These are phyloP conservation scores for Dendryphion nanum DNA, from an alignment of 2,329 filamentous ascomycete genomes.

Conservation along the genomic window DNA sequence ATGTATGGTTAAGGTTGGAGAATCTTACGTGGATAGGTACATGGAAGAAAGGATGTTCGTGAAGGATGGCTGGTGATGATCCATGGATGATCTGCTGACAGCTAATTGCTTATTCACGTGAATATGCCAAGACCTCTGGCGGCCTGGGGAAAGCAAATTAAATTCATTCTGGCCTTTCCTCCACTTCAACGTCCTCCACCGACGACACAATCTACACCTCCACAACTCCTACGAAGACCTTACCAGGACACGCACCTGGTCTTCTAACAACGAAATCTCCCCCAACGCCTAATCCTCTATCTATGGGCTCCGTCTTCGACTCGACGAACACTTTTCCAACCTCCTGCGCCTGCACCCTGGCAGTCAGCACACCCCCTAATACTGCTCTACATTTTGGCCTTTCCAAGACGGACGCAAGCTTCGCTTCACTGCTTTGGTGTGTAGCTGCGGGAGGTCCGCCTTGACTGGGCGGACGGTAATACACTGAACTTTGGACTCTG, in stretches of 20 bases:
- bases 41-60: no score
- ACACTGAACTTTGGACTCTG: conserved; percentile 17
- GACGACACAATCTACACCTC: conserved; percentile 15
- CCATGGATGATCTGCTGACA: no score
- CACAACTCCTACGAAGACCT: conserved; percentile 9
- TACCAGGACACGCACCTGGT: conserved; percentile 34
- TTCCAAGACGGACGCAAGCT: conserved; percentile 46
- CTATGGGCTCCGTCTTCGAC: conserved; percentile 44
- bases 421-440: conserved; percentile 48
- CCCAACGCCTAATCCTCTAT: conserved; percentile 32
- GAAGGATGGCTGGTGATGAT: no score
- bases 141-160: no score
- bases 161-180: conserved; percentile 1
- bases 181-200: conserved; percentile 7
- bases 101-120: no score
- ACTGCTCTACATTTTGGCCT: conserved; percentile 35
- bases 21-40: no score
- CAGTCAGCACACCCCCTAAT: conserved; percentile 34
- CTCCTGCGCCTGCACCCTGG: conserved; percentile 31
- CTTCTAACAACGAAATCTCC: conserved; percentile 14
- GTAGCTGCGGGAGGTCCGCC: conserved; percentile 51
- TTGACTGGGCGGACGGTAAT: conserved; percentile 55
- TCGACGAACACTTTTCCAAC: conserved; percentile 25
- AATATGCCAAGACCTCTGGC: no score
- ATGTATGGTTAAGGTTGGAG: no score